These are phyloP conservation scores for Lasiodiplodia theobromae DNA, from an alignment of 2,329 filamentous ascomycete species.

Conservation along the genomic window DNA sequence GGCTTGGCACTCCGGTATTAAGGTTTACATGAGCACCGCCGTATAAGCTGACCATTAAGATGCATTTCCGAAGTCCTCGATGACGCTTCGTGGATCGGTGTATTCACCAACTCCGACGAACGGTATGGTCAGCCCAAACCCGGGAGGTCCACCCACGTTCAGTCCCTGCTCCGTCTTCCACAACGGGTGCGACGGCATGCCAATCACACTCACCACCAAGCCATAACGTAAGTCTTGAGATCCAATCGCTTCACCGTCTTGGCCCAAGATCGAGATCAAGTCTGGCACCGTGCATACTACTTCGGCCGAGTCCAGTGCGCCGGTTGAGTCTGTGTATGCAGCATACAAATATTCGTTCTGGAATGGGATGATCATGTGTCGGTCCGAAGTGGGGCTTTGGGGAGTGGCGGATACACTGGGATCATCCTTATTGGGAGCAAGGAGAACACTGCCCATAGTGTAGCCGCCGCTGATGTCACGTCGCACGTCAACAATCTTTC, in stretches of 20 bases:
- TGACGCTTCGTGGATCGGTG: constrained; percentile 1
- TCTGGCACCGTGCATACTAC: constrained; percentile 13
- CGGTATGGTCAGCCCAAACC: constrained; percentile 1
- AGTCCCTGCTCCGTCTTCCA: constrained; percentile 17
- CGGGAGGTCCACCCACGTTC: not conserved
- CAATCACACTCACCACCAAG: constrained; percentile 7
- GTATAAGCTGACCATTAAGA: too few species aligned
- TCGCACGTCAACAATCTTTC: constrained; percentile 5
- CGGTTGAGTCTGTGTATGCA: not conserved
- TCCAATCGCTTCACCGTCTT: constrained; percentile 7
- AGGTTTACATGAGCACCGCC: too few species aligned
- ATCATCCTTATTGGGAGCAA: not conserved
- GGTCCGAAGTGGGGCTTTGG: not conserved
- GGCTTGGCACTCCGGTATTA: too few species aligned
- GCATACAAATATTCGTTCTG: constrained; percentile 21
- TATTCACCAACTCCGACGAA: constrained; percentile 9
- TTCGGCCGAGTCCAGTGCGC: not conserved
- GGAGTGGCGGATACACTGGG: not conserved
- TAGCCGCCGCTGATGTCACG: constrained; percentile 14
- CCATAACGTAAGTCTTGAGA: constrained; percentile 8
- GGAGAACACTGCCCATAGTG: constrained; percentile 1
- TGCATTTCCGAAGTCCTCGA: constrained; percentile 5
- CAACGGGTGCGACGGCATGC: constrained; percentile 6
- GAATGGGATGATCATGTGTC: constrained; percentile 11
- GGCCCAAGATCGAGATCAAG: constrained; percentile 11